Conservation (phyloP, 73 alveolate species). For the Symbiodinium natans region DNA sequence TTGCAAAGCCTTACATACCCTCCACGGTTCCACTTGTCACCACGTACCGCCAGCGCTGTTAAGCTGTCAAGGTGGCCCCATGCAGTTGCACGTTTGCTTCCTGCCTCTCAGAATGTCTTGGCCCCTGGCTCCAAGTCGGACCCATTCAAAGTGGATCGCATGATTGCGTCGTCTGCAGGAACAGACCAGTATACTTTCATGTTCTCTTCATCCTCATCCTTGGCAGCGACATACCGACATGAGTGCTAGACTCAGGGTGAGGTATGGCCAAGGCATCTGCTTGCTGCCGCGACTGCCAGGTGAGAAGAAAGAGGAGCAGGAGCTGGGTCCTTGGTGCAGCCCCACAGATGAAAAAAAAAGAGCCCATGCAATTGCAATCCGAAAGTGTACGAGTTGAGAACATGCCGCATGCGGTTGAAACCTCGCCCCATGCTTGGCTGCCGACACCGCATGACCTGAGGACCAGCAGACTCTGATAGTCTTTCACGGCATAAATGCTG, state of each 20-base stretch:
- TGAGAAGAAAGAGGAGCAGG: no score
- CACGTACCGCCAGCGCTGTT: no score
- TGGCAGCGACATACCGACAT: neutral
- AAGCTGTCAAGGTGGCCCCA: no score
- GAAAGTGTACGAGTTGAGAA: no score
- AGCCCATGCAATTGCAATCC: no score
- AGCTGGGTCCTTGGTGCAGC: no score
- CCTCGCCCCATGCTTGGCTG: no score
- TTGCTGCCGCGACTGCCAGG: neutral
- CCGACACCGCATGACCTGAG: neutral
- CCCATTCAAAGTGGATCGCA: slow-evolving; percentile 73
- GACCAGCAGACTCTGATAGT: neutral
- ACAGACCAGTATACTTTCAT: slow-evolving; percentile 78
- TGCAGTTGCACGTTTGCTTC: no score
- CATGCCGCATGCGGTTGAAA: no score
- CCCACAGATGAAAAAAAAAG: no score
- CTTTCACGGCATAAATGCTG: neutral
- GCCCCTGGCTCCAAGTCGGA: slow-evolving; percentile 34
- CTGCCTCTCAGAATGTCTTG: neutral
- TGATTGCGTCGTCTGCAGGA: slow-evolving; percentile 20
- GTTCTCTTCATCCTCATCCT: slow-evolving; percentile 7
- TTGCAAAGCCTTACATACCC: no score
- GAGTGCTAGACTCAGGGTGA: neutral
- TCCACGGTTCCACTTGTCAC: no score
- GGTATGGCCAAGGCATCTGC: neutral